Conservation (phyloP, 345 rosid genomes). For the Citrus trifoliata region DNA sequence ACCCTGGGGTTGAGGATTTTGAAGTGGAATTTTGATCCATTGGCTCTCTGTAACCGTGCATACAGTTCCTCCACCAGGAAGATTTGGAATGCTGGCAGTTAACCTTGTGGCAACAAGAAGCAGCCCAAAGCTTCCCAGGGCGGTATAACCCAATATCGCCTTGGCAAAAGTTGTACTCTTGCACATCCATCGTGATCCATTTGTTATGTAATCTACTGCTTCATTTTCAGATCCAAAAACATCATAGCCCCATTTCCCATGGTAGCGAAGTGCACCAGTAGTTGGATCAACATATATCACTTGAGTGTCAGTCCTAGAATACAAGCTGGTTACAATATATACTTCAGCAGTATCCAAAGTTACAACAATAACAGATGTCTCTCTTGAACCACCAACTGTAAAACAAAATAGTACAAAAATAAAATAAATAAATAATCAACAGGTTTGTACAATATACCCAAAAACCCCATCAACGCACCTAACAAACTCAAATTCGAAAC, state of each 20-base stretch:
- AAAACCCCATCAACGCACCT: background rate
- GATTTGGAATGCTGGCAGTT: conserved; percentile 58
- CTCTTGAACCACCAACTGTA: conserved; percentile 57
- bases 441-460: background rate
- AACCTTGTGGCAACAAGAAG: conserved; percentile 88
- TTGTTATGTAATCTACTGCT: conserved; percentile 67
- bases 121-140: conserved; percentile 73
- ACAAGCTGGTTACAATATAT: conserved; percentile 66
- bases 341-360: conserved; percentile 77
- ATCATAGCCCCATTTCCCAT: conserved; percentile 67
- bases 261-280: conserved; percentile 64
- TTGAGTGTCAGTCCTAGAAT: conserved; percentile 64
- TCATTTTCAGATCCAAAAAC: conserved; percentile 72
- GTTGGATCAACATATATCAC: conserved; percentile 88
- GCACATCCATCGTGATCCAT: conserved; percentile 56
- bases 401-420: conserved; percentile 3
- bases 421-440: background rate
- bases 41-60: conserved; percentile 82
- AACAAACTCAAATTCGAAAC: background rate
- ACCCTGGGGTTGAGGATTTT: conserved; percentile 78
- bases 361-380: conserved; percentile 68
- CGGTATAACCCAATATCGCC: conserved; percentile 86
- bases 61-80: conserved; percentile 95
- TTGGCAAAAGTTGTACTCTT: conserved; percentile 49
- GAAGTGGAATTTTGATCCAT: conserved; percentile 80